Base-by-base conservation (phyloP, 2,329 filamentous ascomycete genomes). In the Fusarium sp. region DNA sequence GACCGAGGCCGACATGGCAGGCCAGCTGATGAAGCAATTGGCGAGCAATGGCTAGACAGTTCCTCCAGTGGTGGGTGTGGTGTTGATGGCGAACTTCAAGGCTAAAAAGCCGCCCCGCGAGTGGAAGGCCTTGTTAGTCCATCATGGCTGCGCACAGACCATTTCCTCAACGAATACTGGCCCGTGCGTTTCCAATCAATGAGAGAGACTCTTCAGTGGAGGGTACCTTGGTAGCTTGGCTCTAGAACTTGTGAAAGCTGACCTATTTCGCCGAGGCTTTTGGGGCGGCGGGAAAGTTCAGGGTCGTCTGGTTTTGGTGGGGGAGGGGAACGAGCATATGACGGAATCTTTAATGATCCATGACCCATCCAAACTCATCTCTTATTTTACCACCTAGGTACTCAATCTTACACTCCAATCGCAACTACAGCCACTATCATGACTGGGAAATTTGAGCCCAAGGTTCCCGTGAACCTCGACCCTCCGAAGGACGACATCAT, bases 401-500 rank as follows among this genome's bases (percentile, higher is more conserved):
- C 18, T 42, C 40, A 20, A 42, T 41, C 36, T 52, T 13, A 21
- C 21, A 41, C 46, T 10, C 13, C 21, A 48, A 31, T 49, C 40
- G 49, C 21, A 61, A 41, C 18, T 27, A 33, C 27, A 29, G 37
- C 43, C 40, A 43, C 20, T 37, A 55, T 58, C 65, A 89, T 89
- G 87, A 77, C 84, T 63, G 86, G 84, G 67, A 90, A 87, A 72
- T 96, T 96, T 74, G 90, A 92, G 77, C 93, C 93, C 41, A 96
- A 96, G 80, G 82, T 83, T 27, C 86, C 92, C 5, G 90, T 96
- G 62, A 81, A 89, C 58, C 87, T 99, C 60, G 85, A 91, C 58
- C 90, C 93, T 36, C 96, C 96, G 15, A 98, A 96, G 81, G 87
- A 93, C 76, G 94, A 97, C 74, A 87, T 87, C 36, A 97, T 99